Base-by-base conservation (phyloP, 768 basidiomycete species). In the Pisolithus sp. region DNA sequence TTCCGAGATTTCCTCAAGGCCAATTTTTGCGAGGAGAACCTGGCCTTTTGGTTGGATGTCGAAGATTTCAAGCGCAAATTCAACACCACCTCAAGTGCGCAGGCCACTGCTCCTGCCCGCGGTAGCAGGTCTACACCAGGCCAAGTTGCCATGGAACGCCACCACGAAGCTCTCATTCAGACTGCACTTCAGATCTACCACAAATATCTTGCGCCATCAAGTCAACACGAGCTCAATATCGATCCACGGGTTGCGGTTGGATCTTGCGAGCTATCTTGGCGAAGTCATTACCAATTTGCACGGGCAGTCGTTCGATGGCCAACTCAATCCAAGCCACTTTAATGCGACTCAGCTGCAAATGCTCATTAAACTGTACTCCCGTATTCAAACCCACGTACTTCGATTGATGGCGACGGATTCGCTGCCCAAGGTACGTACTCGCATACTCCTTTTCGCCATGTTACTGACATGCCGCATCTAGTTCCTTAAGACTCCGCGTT, bases 21-120 rank as follows among this genome's bases (percentile, higher is more conserved):
- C 51, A 98, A 97, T 68, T 98, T 96, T 67, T 98, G 92, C 71
- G 96, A 99, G 65, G 96, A 99, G 75, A 99, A 99, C 66, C 72
- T 99, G 58, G 86, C 87, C 44, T 99, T 97, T 73, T 99, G 93
- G 89, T 68, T 98, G 51, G 96, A 99, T 63, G 94, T 97, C 3
- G 81, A 92, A 66, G 96, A 99, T 66, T 96, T 99, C 75, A 94
- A 93, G 72, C 82, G 86, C 62, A 88, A 93, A 66, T 99, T 99
- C 73, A 85, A 83, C 63, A 97, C 93, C 52, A 96, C 96, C 0
- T 95, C 92, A 4, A 93, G 85, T 59, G 94, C 93, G 12, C 82
- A 87, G 53, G 86, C 87, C 7, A 77, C 76, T 28, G 60, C 68
- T 12, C 69, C 77, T 1, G 10, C 64, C 5, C 75, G 77, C 21